Evolutionary conservation across 2,329 filamentous ascomycete genomes (phyloP).

Genomic region (Juglanconis sp.): DNA sequence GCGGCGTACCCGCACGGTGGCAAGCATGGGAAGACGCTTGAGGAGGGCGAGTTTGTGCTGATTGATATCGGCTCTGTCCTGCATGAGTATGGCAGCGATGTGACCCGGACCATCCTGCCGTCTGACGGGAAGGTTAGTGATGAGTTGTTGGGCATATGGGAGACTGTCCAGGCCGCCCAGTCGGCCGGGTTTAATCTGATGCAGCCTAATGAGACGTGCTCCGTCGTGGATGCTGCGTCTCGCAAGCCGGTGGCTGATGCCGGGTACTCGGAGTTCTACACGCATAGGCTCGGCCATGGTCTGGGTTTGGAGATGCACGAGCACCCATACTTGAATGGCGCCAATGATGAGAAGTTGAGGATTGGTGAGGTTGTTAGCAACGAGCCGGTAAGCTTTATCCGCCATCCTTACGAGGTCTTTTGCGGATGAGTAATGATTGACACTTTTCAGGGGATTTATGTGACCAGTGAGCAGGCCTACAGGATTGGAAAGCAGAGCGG

Average conservation of each 20-base stretch:
- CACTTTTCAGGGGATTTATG: constrained; percentile 25
- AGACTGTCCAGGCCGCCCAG: constrained; percentile 24
- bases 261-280: constrained; percentile 27
- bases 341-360: constrained; percentile 26
- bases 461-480: constrained; percentile 27
- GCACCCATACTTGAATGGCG: constrained; percentile 29
- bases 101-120: constrained; percentile 28
- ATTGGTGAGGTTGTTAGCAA: constrained; percentile 26
- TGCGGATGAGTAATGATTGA: background rate
- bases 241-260: constrained; percentile 22
- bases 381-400: constrained; percentile 24
- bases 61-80: constrained; percentile 28
- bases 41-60: constrained; percentile 27
- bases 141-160: constrained; percentile 26
- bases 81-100: constrained; percentile 28
- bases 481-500: constrained; percentile 23
- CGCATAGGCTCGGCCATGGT: constrained; percentile 28
- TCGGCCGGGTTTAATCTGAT: constrained; percentile 25
- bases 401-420: background rate
- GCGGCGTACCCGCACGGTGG: constrained; percentile 29
- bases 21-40: constrained; percentile 24
- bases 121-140: constrained; percentile 21
- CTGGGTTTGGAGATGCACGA: constrained; percentile 28
- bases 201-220: constrained; percentile 26
- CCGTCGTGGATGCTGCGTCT: constrained; percentile 27